Base-by-base conservation (phyloP, 192 early-diverging fungal species). In the Umbelopsis ramanniana region DNA sequence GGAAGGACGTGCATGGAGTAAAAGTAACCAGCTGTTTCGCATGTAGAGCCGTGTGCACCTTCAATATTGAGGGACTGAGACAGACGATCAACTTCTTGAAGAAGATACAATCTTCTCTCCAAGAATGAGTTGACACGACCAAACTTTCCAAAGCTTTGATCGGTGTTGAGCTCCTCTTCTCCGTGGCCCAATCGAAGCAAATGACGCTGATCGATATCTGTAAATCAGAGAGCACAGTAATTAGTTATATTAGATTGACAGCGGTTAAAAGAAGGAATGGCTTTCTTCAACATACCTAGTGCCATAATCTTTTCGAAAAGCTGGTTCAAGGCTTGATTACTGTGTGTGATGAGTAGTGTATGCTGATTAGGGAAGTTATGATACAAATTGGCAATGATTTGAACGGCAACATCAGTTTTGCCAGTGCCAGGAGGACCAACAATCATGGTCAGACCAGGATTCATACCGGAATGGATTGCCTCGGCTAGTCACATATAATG, bases 371-470 rank as follows among this genome's bases (percentile, higher is more conserved):
- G 95, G 82, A 89, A 83, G 68, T 93, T 94, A 83, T 97, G 95
- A 77, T 99, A 99, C 46, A 98, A 80, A 72, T 97, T 98, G 77
- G 93, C 85, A 70, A 98, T 93, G 24, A 96, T 95, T 79, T 99
- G 97, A 12, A 97, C 98, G 0, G 98, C 97, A 4, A 96, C 92
- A 77, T 98, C 96, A 0, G 97, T 98, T 78, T 99, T 99, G 54
- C 98, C 98, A 8, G 98, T 97, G 52, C 98, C 98, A 12, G 98
- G 98, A 67, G 98, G 97, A 33, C 98, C 98, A 29, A 98, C 96
- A 5, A 99, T 84, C 81, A 99, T 76, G 5, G 96, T 95, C 35
- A 99, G 82, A 1, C 98, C 98, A 6, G 87, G 91, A 21, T 89
- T 92, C 33, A 84, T 84, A 53, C 95, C 96, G n/a, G 95, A 86